Conservation (phyloP, 2,329 filamentous ascomycete species). For the Eurotiales sp. region DNA sequence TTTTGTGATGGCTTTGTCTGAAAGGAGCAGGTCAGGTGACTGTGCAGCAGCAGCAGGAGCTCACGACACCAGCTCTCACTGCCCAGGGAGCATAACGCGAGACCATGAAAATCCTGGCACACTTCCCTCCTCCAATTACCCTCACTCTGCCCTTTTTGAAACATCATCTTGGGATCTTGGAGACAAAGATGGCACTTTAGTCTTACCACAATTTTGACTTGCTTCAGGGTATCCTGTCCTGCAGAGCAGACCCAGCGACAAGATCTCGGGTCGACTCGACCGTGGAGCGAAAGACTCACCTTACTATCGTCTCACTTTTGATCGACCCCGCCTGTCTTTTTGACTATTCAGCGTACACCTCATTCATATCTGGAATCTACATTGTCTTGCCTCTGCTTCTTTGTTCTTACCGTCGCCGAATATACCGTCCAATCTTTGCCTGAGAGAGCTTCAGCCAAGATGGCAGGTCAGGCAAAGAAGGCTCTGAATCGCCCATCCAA, state of each 20-base stretch:
- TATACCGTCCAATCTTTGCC: too few species aligned
- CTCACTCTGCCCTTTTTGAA: not conserved
- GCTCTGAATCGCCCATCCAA: constrained; percentile 27
- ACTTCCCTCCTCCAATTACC: not conserved
- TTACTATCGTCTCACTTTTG: constrained; percentile 7
- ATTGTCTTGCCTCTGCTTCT: not conserved
- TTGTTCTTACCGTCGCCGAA: not conserved
- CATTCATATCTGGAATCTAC: not conserved
- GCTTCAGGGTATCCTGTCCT: not conserved
- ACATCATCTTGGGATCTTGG: not conserved
- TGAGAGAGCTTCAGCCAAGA: not conserved
- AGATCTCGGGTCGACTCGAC: not conserved
- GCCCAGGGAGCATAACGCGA: too few species aligned
- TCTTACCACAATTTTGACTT: not conserved
- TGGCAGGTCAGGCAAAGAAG: constrained; percentile 13
- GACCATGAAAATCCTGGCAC: too few species aligned
- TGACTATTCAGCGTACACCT: not conserved
- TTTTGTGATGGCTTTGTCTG: too few species aligned
- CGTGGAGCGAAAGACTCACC: not conserved
- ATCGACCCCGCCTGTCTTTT: not conserved
- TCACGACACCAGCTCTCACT: not conserved
- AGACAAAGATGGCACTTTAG: not conserved
- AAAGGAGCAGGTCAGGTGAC: too few species aligned
- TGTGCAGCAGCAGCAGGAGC: constrained; percentile 1
- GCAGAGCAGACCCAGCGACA: not conserved